Conservation (phyloP, 352 stramenopile species). For the Poterioochromonas sp. region DNA sequence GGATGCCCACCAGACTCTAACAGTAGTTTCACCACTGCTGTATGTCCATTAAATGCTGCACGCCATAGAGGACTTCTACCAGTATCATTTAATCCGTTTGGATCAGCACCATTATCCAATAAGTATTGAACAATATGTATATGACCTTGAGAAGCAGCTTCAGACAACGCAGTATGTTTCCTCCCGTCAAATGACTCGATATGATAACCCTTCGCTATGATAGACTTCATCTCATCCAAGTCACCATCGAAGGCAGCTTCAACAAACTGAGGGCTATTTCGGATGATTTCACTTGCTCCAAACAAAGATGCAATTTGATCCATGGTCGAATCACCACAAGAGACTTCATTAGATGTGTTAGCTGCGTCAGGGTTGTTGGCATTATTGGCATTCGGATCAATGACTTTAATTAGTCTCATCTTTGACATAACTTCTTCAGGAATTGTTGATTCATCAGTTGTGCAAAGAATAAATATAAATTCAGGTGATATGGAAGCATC, state of each 20-base stretch:
- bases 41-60: slow-evolving; percentile 69
- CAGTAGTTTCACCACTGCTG: slow-evolving; percentile 56
- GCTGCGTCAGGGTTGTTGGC: too few relatives aligned
- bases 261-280: slow-evolving; percentile 66
- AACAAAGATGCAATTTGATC: slow-evolving; percentile 44
- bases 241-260: slow-evolving; percentile 76
- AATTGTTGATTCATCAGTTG: slow-evolving; percentile 49
- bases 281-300: slow-evolving; percentile 46
- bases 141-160: slow-evolving; percentile 71
- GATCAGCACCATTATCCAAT: slow-evolving; percentile 63
- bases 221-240: slow-evolving; percentile 56
- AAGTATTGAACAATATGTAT: slow-evolving; percentile 57
- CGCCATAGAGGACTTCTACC: slow-evolving; percentile 67
- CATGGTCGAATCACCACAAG: not conserved
- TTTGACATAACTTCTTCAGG: slow-evolving; percentile 38
- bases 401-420: slow-evolving; percentile 40
- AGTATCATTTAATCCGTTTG: slow-evolving; percentile 70
- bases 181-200: slow-evolving; percentile 70
- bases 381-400: slow-evolving; percentile 37
- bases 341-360: not conserved
- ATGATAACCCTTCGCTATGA: slow-evolving; percentile 71
- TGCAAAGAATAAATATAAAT: slow-evolving; percentile 27
- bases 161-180: slow-evolving; percentile 66
- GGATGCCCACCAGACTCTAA: slow-evolving; percentile 63
- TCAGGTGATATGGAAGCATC: slow-evolving; percentile 8